Evolutionary conservation across 768 basidiomycete genomes (phyloP), one percentile per base, ranked within the genome.

Genomic region (Lactarius indigo): DNA sequence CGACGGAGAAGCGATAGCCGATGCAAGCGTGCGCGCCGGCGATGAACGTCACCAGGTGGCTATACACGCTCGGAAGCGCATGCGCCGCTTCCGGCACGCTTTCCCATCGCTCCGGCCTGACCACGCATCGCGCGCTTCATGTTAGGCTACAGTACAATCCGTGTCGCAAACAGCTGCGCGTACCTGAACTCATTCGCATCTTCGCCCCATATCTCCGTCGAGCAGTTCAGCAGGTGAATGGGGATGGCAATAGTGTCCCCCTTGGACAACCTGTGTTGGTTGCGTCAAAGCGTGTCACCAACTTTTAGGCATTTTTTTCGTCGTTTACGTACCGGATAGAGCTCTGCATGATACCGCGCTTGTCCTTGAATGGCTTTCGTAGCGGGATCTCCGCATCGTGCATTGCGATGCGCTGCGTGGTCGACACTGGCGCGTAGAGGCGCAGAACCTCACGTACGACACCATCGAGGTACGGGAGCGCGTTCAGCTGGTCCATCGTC

Each of bases 401-500:
- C 5, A 42, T 59, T 5, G 76, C 73, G 18, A 64, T 52, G 17
- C 78, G 73, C 30, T 69, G 56, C 2, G 73, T 75, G 50, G 55
- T 57, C 1, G 68, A 31, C 2, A 74, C 73, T 17, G 75, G 73
- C 1, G 74, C 30, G 23, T 73, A 69, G 28, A 76, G 61, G n/a
- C 76, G 73, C 13, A 78, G 70, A 8, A 69, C 44, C 61, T 77
- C 76, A 8, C 73, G 72, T 12, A 78, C 70, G 30, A 77, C 74
- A 17, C 92, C 93, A 71, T 90, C 86, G 52, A 83, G 79, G 74
- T 91, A 37, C 37, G 37, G 37, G 37, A 37, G 37, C 37, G 13
- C 37, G 2, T 37, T 70, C 5, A 79, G 69, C 2, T 70, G 69
- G 23, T 79, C 78, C 71, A 76, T 77, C 33, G 68, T 63, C 2